Conservation (phyloP, 2,329 filamentous ascomycete genomes). For the Plectosphaerella plurivora region DNA sequence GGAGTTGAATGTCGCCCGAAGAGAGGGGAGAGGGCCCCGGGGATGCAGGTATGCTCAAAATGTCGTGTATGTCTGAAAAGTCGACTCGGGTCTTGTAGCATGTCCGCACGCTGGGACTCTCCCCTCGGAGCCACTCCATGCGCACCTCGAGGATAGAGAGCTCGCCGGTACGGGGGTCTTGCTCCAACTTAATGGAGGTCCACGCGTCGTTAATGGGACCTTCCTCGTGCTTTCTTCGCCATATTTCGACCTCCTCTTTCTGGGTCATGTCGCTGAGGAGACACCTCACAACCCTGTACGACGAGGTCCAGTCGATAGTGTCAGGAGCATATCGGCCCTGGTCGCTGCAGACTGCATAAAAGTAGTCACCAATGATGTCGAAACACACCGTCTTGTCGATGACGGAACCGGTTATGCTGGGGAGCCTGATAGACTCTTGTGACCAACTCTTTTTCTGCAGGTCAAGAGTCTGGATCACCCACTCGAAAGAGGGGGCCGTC, state of each 20-base stretch:
- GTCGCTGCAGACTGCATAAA: slow-evolving; percentile 68
- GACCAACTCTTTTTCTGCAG: background rate
- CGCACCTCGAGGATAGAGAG: slow-evolving; percentile 63
- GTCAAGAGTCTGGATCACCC: too few species aligned
- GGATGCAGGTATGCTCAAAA: too few species aligned
- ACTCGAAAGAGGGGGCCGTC: too few species aligned
- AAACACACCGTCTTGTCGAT: slow-evolving; percentile 55
- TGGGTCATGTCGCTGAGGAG: slow-evolving; percentile 25
- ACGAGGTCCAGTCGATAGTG: slow-evolving; percentile 66
- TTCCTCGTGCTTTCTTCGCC: slow-evolving; percentile 63
- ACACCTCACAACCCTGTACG: slow-evolving; percentile 50
- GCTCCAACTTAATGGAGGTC: slow-evolving; percentile 60
- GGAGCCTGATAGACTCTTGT: background rate
- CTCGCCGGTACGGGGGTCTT: slow-evolving; percentile 53
- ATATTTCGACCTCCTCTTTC: slow-evolving; percentile 44
- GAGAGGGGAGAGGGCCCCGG: too few species aligned
- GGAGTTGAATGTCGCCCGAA: too few species aligned
- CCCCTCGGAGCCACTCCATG: slow-evolving; percentile 17
- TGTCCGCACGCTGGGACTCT: background rate
- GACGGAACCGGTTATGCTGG: too few species aligned
- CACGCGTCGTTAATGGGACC: slow-evolving; percentile 72
- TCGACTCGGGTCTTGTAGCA: background rate
- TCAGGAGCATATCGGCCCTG: slow-evolving; percentile 39
- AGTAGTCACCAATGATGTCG: slow-evolving; percentile 59
- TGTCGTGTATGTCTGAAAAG: background rate